These are phyloP conservation scores for Globisporangium megalacanthum DNA, from an alignment of 352 stramenopile species.

Conservation along the genomic window DNA sequence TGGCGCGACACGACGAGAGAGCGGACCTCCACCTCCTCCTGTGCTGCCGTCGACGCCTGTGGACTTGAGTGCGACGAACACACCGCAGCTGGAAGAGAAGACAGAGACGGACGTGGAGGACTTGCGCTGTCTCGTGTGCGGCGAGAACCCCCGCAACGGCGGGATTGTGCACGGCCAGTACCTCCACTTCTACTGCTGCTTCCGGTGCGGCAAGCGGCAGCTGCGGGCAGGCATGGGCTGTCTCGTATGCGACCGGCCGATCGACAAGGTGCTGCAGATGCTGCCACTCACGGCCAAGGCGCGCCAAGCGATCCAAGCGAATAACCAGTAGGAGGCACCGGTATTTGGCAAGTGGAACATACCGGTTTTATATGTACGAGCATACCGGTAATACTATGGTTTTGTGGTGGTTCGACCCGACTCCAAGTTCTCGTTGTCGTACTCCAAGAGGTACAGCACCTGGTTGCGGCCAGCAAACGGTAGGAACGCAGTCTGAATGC, in stretches of 20 bases:
- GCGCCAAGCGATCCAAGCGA: constrained; percentile 31
- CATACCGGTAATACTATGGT: no score
- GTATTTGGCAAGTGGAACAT: no score
- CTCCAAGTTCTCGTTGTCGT: constrained; percentile 7
- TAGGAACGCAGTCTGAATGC: constrained; percentile 59
- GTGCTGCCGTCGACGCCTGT: not conserved
- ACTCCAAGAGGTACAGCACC: constrained; percentile 77
- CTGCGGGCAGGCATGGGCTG: constrained; percentile 43
- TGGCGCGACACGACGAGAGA: not conserved
- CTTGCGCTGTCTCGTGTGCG: constrained; percentile 65
- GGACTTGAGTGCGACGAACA: not conserved
- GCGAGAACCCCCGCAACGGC: constrained; percentile 49
- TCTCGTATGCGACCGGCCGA: constrained; percentile 72
- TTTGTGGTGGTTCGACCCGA: no score
- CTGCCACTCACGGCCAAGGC: constrained; percentile 61
- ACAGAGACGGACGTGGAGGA: constrained; percentile 30
- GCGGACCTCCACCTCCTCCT: not conserved
- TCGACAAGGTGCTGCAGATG: constrained; percentile 67
- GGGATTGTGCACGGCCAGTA: constrained; percentile 74
- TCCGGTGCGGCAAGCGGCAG: constrained; percentile 67
- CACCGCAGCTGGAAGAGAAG: not conserved
- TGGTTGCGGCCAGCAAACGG: constrained; percentile 82
- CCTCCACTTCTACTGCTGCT: constrained; percentile 81
- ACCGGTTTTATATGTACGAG: no score
- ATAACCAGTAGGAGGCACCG: constrained; percentile 14